phyloP scores from a whole-genome alignment of 768 basidiomycete species.

The Rhodotorula kratochvilovae region DNA sequence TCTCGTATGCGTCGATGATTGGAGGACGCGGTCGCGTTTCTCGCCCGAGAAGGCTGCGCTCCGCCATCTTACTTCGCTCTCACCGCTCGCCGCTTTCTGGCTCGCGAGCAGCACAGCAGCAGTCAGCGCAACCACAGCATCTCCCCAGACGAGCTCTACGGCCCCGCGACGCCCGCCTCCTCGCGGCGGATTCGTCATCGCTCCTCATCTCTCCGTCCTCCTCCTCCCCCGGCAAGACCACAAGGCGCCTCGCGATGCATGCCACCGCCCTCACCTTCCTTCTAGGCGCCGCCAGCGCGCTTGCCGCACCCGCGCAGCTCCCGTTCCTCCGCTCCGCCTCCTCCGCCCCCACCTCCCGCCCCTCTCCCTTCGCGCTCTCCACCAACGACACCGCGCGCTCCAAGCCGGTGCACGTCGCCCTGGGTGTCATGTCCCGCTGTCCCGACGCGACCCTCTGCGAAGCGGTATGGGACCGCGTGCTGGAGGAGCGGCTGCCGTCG shows the following conservation, averaged over 20 bases:
- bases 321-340: too few species aligned
- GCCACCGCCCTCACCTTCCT: neutral
- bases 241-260: neutral
- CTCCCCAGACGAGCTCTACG: too few species aligned
- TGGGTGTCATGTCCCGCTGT: slow-evolving; percentile 67
- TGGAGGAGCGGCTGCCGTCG: slow-evolving; percentile 47
- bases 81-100: too few species aligned
- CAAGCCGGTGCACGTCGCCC: slow-evolving; percentile 52
- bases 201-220: slow-evolving; percentile 1
- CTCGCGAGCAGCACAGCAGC: too few species aligned
- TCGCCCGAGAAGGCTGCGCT: too few species aligned
- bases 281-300: neutral
- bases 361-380: neutral
- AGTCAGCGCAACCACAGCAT: too few species aligned
- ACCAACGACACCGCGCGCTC: neutral
- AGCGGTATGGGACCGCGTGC: slow-evolving; percentile 65
- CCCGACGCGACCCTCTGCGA: slow-evolving; percentile 83
- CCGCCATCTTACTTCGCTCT: too few species aligned
- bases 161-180: too few species aligned
- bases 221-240: slow-evolving; percentile 1
- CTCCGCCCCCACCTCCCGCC: neutral
- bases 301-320: neutral
- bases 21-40: too few species aligned
- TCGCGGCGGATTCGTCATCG: neutral
- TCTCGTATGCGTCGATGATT: too few species aligned